A percentile compares a stretch with the other conserved stretches of the same genome.
Conservation (phyloP, 495 filamentous ascomycete genomes). For the Chaetomium tenue region DNA sequence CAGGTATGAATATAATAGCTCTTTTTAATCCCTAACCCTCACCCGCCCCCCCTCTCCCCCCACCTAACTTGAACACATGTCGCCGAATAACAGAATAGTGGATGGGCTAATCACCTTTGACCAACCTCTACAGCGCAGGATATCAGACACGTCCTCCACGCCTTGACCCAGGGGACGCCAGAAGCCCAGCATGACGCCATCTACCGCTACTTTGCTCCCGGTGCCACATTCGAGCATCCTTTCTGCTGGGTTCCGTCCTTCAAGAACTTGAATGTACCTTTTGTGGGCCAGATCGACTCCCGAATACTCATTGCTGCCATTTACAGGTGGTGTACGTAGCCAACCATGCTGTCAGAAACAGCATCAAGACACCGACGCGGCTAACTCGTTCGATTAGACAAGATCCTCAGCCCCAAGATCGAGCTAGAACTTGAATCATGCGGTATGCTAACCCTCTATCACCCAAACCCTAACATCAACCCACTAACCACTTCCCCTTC, state of each 20-base stretch:
- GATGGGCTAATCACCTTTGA: no score
- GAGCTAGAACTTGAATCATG: slow-evolving; percentile 65
- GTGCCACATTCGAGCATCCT: slow-evolving; percentile 73
- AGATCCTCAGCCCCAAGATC: slow-evolving; percentile 75
- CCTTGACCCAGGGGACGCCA: slow-evolving; percentile 64
- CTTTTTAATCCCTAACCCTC: no score
- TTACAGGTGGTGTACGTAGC: slow-evolving; percentile 60
- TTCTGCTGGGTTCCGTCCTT: slow-evolving; percentile 72
- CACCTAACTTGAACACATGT: slow-evolving; percentile 25
- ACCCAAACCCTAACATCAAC: not conserved
- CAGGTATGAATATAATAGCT: slow-evolving; percentile 21
- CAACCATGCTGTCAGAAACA: not conserved
- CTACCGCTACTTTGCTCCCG: slow-evolving; percentile 65
- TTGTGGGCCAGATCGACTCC: slow-evolving; percentile 52
- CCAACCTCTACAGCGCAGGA: slow-evolving; percentile 34
- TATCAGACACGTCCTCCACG: slow-evolving; percentile 61
- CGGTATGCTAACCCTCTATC: slow-evolving; percentile 45
- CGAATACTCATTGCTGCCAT: slow-evolving; percentile 64
- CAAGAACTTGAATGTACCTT: slow-evolving; percentile 40
- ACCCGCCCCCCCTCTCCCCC: no score
- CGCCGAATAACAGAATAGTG: slow-evolving; percentile 14
- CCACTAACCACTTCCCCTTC: not conserved
- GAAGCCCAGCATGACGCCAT: slow-evolving; percentile 61
- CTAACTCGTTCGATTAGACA: slow-evolving; percentile 42
- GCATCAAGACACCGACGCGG: not conserved